Evolutionary conservation across 2,329 filamentous ascomycete genomes (phyloP), one percentile per base, ranked within the genome.

Genomic region (Diaporthe batatas): DNA sequence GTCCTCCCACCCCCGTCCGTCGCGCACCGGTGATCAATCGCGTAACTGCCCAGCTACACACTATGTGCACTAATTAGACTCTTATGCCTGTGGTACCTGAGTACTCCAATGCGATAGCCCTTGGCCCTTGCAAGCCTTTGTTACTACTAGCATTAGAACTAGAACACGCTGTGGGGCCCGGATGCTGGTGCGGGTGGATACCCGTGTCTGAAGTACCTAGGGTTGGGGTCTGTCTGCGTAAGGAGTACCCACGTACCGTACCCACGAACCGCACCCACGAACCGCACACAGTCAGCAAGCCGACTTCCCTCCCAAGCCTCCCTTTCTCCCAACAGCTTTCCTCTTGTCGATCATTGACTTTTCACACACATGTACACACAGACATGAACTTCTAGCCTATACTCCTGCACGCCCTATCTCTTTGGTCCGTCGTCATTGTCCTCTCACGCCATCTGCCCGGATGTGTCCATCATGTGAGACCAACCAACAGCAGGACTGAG

Each of bases 311-410:
- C n/a, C n/a, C n/a, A n/a, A n/a, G n/a, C n/a, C n/a, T n/a, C 62
- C 62, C 62, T 65, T 51, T 32, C 36, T 62, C 58, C 58, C 58
- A 62, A 62, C 39, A 62, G 23, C 2, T 34, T 36, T 39, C 29
- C 53, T 55, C 3, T 36, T 36, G 59, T 51, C 59, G 59, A 65
- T 65, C 59, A 49, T 49, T 39, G 59, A 49, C 59, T 64, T 64
- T 64, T 14, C 42, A 21, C 55, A 39, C 12, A 39, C 18, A 58
- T 36, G 18, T 23, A 59, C 3, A 59, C 36, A 55, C 53, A 29
- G 44, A 55, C 21, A n/a, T 23, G 3, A 23, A 25, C 55, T 58
- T 34, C 55, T 58, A 59, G 57, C 18, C 36, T 42, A 18, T 21
- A 10, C 12, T 51, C 44, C 51, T 25, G 21, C 32, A 51, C 29